Evolutionary conservation across 331 rosid genomes (phyloP), one percentile per base, ranked within the genome.

Genomic region (Malus hybrid): DNA sequence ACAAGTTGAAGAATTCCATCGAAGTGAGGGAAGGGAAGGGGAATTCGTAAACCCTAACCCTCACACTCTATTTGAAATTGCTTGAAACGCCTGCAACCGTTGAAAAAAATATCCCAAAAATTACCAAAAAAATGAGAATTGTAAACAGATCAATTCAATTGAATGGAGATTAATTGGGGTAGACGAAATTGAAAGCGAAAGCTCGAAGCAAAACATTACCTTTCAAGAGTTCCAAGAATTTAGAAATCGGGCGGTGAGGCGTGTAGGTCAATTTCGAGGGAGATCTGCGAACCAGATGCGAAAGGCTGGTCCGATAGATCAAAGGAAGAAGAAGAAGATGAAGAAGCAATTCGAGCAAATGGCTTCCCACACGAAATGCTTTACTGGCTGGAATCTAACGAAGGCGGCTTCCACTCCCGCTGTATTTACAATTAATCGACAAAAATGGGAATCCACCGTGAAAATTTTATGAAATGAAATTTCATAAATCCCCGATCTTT

Each of bases 391-490:
- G 57, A 36, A 78, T 15, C 52, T 84, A 85, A 83, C 80, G 79
- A 86, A 75, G 90, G 82, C 85, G 75, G 87, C 77, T 65, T 70
- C 53, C 76, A 61, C 68, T 75, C 66, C 55, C 79, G 75, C 65
- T 74, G 79, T 66, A 50, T 16, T 50, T 50, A 62, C 72, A 67
- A 39, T 67, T 10, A 66, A 65, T 73, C 5, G 30, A 46, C 53
- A 39, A 50, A 53, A 15, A 14, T 6, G 44, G 44, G 44, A 39
- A 39, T 2, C 42, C 5, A 42, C 70, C 36, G 36, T 36, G 28
- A 63, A 28, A 44, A 18, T 62, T 34, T 33, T 39, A 22, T 74
- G 29, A 29, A 42, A 52, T 39, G 44, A 39, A 39, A 39, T 39
- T 39, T 39, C 12, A 39, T 39, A 39, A 28, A 39, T 39, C 44